phyloP scores from a whole-genome alignment of 2,329 filamentous ascomycete species.

The Capronia coronata region DNA sequence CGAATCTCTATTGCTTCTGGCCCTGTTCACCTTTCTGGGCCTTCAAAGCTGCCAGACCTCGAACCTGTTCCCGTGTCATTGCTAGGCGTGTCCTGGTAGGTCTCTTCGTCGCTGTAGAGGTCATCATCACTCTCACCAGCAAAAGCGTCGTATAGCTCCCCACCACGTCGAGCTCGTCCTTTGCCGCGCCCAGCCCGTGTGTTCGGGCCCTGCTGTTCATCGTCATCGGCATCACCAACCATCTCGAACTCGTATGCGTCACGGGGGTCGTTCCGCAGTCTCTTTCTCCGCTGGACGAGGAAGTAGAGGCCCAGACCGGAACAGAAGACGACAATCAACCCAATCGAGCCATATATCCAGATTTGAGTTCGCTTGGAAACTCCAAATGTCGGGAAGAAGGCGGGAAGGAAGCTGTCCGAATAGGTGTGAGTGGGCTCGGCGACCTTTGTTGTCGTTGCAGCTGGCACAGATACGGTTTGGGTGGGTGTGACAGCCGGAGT shows the following conservation, averaged over 20 bases:
- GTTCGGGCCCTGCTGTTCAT: slow-evolving; percentile 42
- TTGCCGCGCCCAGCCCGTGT: slow-evolving; percentile 42
- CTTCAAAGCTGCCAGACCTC: slow-evolving; percentile 20
- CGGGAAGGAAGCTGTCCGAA: slow-evolving; percentile 61
- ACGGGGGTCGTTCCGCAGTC: slow-evolving; percentile 64
- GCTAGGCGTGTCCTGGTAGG: slow-evolving; percentile 29
- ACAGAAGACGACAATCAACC: slow-evolving; percentile 82
- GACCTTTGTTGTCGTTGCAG: slow-evolving; percentile 31
- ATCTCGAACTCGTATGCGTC: slow-evolving; percentile 94
- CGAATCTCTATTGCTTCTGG: neutral
- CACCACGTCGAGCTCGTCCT: slow-evolving; percentile 56
- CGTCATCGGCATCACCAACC: slow-evolving; percentile 71
- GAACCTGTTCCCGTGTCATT: slow-evolving; percentile 26
- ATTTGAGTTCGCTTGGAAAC: slow-evolving; percentile 78
- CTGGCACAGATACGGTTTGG: slow-evolving; percentile 30
- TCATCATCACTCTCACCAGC: slow-evolving; percentile 78
- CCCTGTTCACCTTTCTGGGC: slow-evolving; percentile 17
- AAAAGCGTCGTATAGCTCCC: slow-evolving; percentile 96
- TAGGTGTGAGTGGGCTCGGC: slow-evolving; percentile 32
- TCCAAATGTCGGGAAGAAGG: slow-evolving; percentile 83
- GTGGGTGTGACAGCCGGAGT: slow-evolving; percentile 28
- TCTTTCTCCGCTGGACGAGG: slow-evolving; percentile 69
- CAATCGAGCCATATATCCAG: slow-evolving; percentile 86
- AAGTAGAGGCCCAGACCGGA: slow-evolving; percentile 73
- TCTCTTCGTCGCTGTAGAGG: slow-evolving; percentile 44